Percentiles rank a stretch among this genome's conserved stretches.
phyloP scores from a whole-genome alignment of 2,329 filamentous ascomycete species.

The Nemania sp. region DNA sequence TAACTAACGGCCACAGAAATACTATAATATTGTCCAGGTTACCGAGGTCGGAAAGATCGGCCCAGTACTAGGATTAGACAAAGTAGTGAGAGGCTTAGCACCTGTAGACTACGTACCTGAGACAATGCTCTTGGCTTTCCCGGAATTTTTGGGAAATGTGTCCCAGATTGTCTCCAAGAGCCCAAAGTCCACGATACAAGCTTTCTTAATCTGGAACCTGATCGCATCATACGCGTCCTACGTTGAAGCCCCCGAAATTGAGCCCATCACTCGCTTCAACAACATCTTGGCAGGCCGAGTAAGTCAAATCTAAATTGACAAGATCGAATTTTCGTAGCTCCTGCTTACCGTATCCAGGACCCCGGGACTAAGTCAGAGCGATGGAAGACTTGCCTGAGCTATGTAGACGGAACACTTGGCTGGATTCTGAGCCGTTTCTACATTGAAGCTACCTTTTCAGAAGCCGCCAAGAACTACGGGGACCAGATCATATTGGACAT shows the following conservation, averaged over 20 bases:
- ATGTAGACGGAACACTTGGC: slow-evolving; percentile 60
- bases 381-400: slow-evolving; percentile 66
- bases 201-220: slow-evolving; percentile 68
- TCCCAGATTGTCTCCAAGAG: slow-evolving; percentile 58
- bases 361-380: slow-evolving; percentile 64
- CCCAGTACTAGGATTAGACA: slow-evolving; percentile 58
- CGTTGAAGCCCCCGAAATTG: slow-evolving; percentile 62
- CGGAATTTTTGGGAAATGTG: slow-evolving; percentile 62
- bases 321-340: not conserved
- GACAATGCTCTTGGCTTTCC: slow-evolving; percentile 61
- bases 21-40: slow-evolving; percentile 66
- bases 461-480: slow-evolving; percentile 66
- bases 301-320: slow-evolving; percentile 32
- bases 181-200: slow-evolving; percentile 57
- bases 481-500: slow-evolving; percentile 73
- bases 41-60: slow-evolving; percentile 57
- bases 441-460: slow-evolving; percentile 68
- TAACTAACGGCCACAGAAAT: slow-evolving; percentile 48
- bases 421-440: slow-evolving; percentile 75
- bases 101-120: slow-evolving; percentile 54
- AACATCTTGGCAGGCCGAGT: slow-evolving; percentile 63
- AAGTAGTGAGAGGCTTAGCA: slow-evolving; percentile 55
- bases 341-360: slow-evolving; percentile 44
- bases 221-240: slow-evolving; percentile 55
- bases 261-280: slow-evolving; percentile 61